Base-by-base conservation (phyloP, 345 rosid genomes). In the Melaleuca quinquenervia region DNA sequence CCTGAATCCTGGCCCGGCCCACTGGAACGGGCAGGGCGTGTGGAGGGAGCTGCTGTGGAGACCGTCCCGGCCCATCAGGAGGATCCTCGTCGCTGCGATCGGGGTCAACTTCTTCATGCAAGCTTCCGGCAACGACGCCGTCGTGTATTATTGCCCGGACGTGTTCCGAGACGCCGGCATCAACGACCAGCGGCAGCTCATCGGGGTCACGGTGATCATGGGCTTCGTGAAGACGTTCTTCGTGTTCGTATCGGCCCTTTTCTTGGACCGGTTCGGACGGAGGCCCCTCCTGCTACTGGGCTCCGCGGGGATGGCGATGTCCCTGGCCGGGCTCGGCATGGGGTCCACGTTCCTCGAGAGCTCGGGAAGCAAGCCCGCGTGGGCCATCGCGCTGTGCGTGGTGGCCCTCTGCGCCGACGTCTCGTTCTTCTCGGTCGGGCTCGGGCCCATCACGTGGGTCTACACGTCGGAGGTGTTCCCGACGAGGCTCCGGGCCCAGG, bases 381-480 rank as follows among this genome's bases (percentile, higher is more conserved):
- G 94, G 94, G 96, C 92, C 44, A 88, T 92, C 5, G 89, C 60
- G 75, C 64, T 91, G 41, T 89, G 90, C 21, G 87, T 94, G 24
- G 89, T 93, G 27, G 90, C 93, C 1, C 92, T 93, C 1, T 92
- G 96, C 70, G 90, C 89, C 0, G 90, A 87, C 49, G 93, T 93
- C 1, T 95, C 98, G 11, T 91, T 91, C 87, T 93, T 95, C 84
- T 94, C 96, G 24, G 90, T 95, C 82, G 96, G 95, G 89, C 93
- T 93, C 15, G 95, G 97, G 14, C 95, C 97, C 0, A 92, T 94
- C 20, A 93, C 97, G 0, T 94, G 96, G 96, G 98, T 95, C 26
- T 95, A 94, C 89, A 88, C 93, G 11, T 88, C 95, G 0, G 98
- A 95, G 91, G 92, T 93, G 16, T 95, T 94, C 78, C 98, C 96